Evolutionary conservation across 1,284 basidiomycete species (phyloP).

Genomic region (Apiotrichum mycotoxinovorans): DNA sequence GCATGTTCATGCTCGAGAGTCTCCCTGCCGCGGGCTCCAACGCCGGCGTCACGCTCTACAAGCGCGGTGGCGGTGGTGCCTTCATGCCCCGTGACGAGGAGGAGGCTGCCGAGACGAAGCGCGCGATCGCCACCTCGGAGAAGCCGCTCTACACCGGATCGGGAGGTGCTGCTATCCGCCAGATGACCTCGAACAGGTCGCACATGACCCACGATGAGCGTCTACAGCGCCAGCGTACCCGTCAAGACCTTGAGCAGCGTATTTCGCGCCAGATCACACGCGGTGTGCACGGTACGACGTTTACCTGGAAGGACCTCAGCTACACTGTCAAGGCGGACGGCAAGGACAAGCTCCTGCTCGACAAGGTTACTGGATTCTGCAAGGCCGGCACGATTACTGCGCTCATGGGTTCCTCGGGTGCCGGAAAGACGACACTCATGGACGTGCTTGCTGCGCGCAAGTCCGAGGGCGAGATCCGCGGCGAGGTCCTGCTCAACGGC

Average conservation of each 20-base stretch:
- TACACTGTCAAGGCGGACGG: conserved; percentile 51
- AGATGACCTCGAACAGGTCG: neutral
- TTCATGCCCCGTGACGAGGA: conserved; percentile 31
- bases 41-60: conserved; percentile 39
- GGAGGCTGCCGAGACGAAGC: conserved; percentile 9
- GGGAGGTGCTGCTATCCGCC: neutral
- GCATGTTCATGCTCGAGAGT: conserved; percentile 22
- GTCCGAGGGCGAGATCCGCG: conserved; percentile 39
- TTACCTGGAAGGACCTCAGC: conserved; percentile 52
- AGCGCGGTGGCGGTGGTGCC: conserved; percentile 24
- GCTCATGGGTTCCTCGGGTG: conserved; percentile 51
- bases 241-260: neutral
- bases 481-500: conserved; percentile 54
- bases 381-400: conserved; percentile 54
- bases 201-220: neutral
- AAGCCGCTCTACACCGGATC: neutral
- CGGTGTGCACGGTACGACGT: conserved; percentile 23
- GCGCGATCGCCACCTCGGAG: neutral
- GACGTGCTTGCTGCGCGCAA: conserved; percentile 53
- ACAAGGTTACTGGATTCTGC: conserved; percentile 55
- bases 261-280: neutral
- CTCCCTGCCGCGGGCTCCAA: conserved; percentile 39
- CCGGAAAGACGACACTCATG: conserved; percentile 51
- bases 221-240: neutral
- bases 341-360: conserved; percentile 49